Base-by-base conservation (phyloP, 163 green algal genomes). In the Scenedesmus sp. region DNA sequence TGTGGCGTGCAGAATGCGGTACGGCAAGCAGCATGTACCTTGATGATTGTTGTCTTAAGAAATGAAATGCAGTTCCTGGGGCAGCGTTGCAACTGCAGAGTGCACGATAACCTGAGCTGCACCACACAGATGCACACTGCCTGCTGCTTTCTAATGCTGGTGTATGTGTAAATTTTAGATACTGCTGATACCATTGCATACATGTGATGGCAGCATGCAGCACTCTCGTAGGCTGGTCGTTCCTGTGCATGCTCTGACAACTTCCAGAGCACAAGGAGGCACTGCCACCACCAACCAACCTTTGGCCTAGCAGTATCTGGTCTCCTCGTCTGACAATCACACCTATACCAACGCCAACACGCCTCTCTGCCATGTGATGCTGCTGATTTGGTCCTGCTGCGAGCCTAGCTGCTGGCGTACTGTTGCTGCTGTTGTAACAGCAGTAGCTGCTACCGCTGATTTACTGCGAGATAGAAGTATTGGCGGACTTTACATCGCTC, bases 251-350 rank as follows among this genome's bases (percentile, higher is more conserved):
- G 65, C 65, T 40, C 9, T 9, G 37, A 9, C 65, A 76, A 18
- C 1, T 30, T 40, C 30, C 30, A 37, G 26, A 24, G 65, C 30
- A 2, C 30, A 30, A 22, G 9, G 16, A 10, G 40, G 30, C 33
- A 61, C 73, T 46, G 0, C n/a, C n/a, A n/a, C n/a, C n/a, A n/a
- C n/a, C n/a, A n/a, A n/a, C n/a, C n/a, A n/a, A 85, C 73, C 86
- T 84, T 53, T 72, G 79, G 30, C 87, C 87, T 43, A 91, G 53
- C 37, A 86, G 42, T 16, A 91, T 43, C 42, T 86, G 44, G 3
- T 82, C 87, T 0, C 76, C 78, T 4, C 40, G 18, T 24, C 37
- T 61, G 4, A 91, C 78, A 16, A 91, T 70, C 1, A 91, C 87
- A 20, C 87, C 87, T 33, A 91, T 9, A 2, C 87, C 87, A 20